Evolutionary conservation across 176 grass and related monocot genomes (phyloP).

Genomic region (Typha latifolia): DNA sequence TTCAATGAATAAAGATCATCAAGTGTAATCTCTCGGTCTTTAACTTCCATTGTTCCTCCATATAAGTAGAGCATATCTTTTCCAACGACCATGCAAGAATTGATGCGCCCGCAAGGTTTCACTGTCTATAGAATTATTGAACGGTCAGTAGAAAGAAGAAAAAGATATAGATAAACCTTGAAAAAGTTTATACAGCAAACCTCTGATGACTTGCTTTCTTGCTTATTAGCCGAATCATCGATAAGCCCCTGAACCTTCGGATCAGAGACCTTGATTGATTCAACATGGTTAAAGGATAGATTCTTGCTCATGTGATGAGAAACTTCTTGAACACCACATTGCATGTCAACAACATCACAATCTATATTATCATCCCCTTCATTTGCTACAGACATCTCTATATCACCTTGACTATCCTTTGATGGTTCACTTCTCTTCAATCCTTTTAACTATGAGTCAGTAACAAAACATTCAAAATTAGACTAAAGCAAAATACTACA

Average conservation of each 20-base stretch:
- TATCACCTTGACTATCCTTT: slow-evolving; percentile 31
- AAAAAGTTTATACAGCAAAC: slow-evolving; percentile 30
- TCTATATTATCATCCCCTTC: slow-evolving; percentile 64
- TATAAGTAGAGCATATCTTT: slow-evolving; percentile 91
- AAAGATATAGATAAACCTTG: neutral
- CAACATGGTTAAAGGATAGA: slow-evolving; percentile 41
- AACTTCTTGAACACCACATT: slow-evolving; percentile 50
- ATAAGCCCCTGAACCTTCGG: slow-evolving; percentile 28
- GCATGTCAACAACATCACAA: slow-evolving; percentile 33
- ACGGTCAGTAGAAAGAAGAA: slow-evolving; percentile 9
- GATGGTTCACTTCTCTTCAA: slow-evolving; percentile 47
- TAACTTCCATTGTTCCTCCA: slow-evolving; percentile 96
- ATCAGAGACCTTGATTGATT: slow-evolving; percentile 44
- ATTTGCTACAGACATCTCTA: slow-evolving; percentile 33
- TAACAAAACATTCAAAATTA: slow-evolving; percentile 11
- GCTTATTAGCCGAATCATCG: slow-evolving; percentile 29
- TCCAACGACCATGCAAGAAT: slow-evolving; percentile 79
- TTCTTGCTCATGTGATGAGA: slow-evolving; percentile 69
- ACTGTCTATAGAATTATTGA: slow-evolving; percentile 33
- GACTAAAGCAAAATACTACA: neutral
- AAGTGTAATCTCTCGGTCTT: slow-evolving; percentile 93
- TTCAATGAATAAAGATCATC: slow-evolving; percentile 97
- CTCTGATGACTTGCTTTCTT: slow-evolving; percentile 41
- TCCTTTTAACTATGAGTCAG: slow-evolving; percentile 47
- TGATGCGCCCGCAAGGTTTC: slow-evolving; percentile 87